Conservation (phyloP, 2,329 filamentous ascomycete genomes). For the Xylaria sp. region DNA sequence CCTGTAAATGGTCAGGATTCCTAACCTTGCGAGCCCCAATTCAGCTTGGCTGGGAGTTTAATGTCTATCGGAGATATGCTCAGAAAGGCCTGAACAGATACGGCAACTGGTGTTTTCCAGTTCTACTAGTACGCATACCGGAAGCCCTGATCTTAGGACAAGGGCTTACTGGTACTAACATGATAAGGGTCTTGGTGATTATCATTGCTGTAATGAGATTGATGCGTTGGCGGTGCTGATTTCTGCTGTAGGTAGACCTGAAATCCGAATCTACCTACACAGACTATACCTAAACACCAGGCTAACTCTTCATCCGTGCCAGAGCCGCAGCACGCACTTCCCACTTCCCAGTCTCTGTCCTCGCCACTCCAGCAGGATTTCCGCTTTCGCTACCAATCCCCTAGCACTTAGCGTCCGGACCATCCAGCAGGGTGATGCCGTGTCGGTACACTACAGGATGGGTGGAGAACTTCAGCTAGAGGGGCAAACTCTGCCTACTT, state of each 20-base stretch:
- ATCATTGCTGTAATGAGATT: slow-evolving; percentile 23
- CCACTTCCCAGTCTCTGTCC: not conserved
- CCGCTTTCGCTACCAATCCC: slow-evolving; percentile 2
- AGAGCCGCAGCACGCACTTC: slow-evolving; percentile 1
- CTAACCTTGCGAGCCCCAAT: slow-evolving; percentile 21
- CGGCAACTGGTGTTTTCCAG: not conserved
- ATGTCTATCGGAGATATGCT: not conserved
- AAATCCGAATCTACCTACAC: not conserved
- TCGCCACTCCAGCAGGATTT: slow-evolving; percentile 14
- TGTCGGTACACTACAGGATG: slow-evolving; percentile 17
- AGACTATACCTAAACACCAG: not conserved
- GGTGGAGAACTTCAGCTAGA: slow-evolving; percentile 8
- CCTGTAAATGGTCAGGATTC: slow-evolving; percentile 26
- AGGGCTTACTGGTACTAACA: slow-evolving; percentile 8
- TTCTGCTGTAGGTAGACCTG: not conserved
- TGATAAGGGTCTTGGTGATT: slow-evolving; percentile 26
- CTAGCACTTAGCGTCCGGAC: slow-evolving; percentile 15
- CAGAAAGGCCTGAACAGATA: not conserved
- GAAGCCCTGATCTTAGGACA: slow-evolving; percentile 4
- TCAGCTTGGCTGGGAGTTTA: slow-evolving; percentile 2
- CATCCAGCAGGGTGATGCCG: slow-evolving; percentile 15
- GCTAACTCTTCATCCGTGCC: not conserved
- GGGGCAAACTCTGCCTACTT: not conserved
- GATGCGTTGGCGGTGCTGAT: slow-evolving; percentile 19
- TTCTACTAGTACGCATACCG: not conserved